phyloP scores from a whole-genome alignment of 2,329 filamentous ascomycete genomes.

The Decorospora gaudefroyi region DNA sequence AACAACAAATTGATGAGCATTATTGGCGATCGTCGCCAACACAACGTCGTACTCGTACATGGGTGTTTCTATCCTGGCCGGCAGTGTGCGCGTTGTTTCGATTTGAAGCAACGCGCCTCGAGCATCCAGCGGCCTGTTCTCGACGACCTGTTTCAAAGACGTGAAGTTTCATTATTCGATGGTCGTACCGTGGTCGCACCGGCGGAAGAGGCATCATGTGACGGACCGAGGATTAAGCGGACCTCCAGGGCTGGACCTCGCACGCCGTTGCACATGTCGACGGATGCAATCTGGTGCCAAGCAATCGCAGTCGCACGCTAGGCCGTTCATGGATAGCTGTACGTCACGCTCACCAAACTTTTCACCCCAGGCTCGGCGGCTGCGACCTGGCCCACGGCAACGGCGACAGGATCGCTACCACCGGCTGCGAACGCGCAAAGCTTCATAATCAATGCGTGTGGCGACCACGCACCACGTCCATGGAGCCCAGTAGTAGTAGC shows the following conservation, averaged over 20 bases:
- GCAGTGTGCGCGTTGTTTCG: slow-evolving; percentile 22
- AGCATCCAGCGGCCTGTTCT: slow-evolving; percentile 17
- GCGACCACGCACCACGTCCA: background rate
- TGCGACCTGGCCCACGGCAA: slow-evolving; percentile 2
- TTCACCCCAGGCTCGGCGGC: slow-evolving; percentile 14
- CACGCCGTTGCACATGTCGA: too few relatives aligned
- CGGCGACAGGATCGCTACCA: background rate
- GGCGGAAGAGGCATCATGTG: slow-evolving; percentile 13
- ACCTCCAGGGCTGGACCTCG: too few relatives aligned
- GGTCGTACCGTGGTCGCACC: slow-evolving; percentile 15
- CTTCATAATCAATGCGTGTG: background rate
- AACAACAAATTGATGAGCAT: too few relatives aligned
- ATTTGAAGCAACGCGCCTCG: slow-evolving; percentile 13
- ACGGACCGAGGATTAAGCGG: slow-evolving; percentile 19
- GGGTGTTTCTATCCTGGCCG: slow-evolving; percentile 7
- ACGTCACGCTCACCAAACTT: slow-evolving; percentile 27
- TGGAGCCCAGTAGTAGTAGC: background rate
- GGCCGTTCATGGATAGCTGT: slow-evolving; percentile 4
- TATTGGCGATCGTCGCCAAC: slow-evolving; percentile 7
- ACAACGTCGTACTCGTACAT: slow-evolving; percentile 13
- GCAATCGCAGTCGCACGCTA: slow-evolving; percentile 14
- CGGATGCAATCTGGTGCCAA: slow-evolving; percentile 13
- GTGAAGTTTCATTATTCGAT: slow-evolving; percentile 16
- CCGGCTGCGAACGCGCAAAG: background rate
- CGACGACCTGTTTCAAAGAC: slow-evolving; percentile 19